phyloP scores from a whole-genome alignment of 345 rosid species.

The Lumnitzera racemosa region DNA sequence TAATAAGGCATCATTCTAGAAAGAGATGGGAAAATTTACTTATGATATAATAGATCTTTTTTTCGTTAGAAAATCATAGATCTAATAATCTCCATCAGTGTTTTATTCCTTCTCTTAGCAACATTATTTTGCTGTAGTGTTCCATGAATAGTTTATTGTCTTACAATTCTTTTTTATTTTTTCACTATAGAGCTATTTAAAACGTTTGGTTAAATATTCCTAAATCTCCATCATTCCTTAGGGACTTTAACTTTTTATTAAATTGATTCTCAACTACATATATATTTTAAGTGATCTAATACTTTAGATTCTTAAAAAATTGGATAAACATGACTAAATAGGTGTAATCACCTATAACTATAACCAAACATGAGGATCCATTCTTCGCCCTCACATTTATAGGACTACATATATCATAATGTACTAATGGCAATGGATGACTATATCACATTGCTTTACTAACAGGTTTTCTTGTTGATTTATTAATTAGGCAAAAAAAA shows the following conservation, averaged over 20 bases:
- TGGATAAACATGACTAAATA: neutral
- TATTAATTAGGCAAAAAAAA: too few species aligned
- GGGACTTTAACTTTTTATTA: too few species aligned
- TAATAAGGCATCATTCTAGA: neutral
- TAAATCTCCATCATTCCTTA: neutral
- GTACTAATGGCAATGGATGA: too few species aligned
- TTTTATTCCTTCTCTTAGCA: neutral
- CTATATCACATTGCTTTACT: too few species aligned
- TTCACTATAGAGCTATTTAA: neutral
- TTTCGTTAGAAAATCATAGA: neutral
- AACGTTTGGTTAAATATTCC: neutral
- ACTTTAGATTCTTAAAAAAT: neutral
- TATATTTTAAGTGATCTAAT: neutral
- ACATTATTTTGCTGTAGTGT: conserved; percentile 6
- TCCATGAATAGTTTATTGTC: conserved; percentile 2
- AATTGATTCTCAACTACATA: neutral
- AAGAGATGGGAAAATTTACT: neutral
- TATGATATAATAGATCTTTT: neutral
- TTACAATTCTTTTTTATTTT: too few species aligned
- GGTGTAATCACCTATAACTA: neutral
- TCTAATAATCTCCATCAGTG: neutral
- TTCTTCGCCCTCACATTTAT: too few species aligned
- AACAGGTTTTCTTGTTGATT: too few species aligned
- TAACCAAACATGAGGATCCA: neutral
- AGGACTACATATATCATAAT: too few species aligned